Base-by-base conservation (phyloP, 306 rosid genomes). In the Quercus parvula region DNA sequence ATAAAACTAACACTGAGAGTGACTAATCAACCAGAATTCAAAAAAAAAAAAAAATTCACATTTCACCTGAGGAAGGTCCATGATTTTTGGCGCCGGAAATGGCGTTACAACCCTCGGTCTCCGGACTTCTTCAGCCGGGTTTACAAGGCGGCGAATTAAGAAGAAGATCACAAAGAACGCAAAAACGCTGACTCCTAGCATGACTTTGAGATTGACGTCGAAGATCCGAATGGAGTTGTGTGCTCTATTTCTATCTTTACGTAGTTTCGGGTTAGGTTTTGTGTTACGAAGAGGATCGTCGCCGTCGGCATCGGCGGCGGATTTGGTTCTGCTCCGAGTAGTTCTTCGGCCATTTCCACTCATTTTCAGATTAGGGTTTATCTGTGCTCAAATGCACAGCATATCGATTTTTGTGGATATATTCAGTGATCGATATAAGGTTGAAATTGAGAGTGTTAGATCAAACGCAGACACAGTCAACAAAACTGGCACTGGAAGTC, bases 21-120 rank as follows among this genome's bases (percentile, higher is more conserved):
- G 15, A 2, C 20, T 75, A 15, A 1, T 5, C 7, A 28, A 3
- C 31, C 1, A 7, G 30, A 38, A 4, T 41, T 49, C 4, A 14
- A 22, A 25, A 1, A 56, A 25, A 77, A 51, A 35, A 35, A 35
- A 35, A 5, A 33, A 5, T 1, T 14, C 44, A 56, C 75, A 8
- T 18, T 54, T 75, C 11, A 93, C 99, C 98, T 93, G 98, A 88
- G 92, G 93, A 73, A 95, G 98, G 87, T 95, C 93, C 87, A 86
- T 90, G 69, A 93, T 74, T 87, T 90, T 95, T 0, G 98, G 90
- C 57, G 98, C 92, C 4, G 96, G 98, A 82, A 95, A 87, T 2
- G 96, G 99, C 55, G 94, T 93, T 8, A 93, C 70, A 22, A 82
- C 94, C 52, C 96, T 87, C 70, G 88, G 91, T 25, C 70, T 77